Evolutionary conservation across 352 stramenopile genomes (phyloP).

Genomic region (Saprolegnia parasitica): DNA sequence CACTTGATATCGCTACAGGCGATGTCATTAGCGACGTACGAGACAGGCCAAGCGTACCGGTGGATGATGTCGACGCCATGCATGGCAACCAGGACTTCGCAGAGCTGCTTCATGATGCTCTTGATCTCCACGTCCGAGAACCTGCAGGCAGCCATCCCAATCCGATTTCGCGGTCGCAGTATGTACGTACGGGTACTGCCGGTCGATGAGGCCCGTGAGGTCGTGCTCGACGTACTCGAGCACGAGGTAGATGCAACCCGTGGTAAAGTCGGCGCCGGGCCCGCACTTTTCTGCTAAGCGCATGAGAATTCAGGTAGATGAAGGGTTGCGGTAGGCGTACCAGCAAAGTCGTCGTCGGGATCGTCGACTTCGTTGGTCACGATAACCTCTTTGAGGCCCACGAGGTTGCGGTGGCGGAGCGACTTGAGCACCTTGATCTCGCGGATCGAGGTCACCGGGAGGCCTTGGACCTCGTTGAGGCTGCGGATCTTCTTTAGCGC

Average conservation of each 20-base stretch:
- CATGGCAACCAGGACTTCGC: conserved; percentile 86
- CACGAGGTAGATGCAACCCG: conserved; percentile 84
- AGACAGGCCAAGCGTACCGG: conserved; percentile 36
- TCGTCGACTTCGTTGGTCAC: conserved; percentile 83
- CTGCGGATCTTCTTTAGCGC: conserved; percentile 90
- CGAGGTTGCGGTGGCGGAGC: conserved; percentile 93
- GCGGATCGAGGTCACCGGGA: conserved; percentile 92
- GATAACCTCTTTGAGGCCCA: conserved; percentile 95
- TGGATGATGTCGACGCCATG: conserved; percentile 85
- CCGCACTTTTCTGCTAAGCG: neutral
- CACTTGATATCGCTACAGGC: conserved; percentile 75
- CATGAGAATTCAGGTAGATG: conserved; percentile 4
- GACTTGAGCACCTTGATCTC: conserved; percentile 99
- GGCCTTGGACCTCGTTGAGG: conserved; percentile 83
- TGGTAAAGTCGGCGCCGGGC: conserved; percentile 59
- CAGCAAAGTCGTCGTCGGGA: conserved; percentile 43
- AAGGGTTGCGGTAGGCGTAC: neutral
- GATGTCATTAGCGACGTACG: neutral
- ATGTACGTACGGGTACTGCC: conserved; percentile 62
- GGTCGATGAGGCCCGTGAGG: conserved; percentile 81
- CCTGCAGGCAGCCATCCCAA: conserved; percentile 31
- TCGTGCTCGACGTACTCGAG: conserved; percentile 88
- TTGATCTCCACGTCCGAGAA: conserved; percentile 86
- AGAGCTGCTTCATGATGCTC: conserved; percentile 79
- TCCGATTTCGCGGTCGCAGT: neutral